Percentiles rank a stretch among this genome's conserved stretches.
These are phyloP conservation scores for Alternaria ventricosa DNA, from an alignment of 2,329 filamentous ascomycete species.

Conservation along the genomic window DNA sequence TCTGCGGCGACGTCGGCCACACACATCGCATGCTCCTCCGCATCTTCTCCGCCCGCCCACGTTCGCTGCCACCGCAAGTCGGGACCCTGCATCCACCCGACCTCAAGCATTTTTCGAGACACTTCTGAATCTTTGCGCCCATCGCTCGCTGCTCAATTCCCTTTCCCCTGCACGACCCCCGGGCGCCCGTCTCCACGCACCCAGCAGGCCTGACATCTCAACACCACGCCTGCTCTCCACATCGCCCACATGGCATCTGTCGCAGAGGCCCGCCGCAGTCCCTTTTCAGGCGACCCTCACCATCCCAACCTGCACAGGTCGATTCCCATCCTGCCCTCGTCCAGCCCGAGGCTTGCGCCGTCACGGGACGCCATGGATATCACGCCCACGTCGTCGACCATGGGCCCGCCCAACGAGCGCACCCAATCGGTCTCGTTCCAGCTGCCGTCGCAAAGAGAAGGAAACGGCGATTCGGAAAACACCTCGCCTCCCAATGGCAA, in stretches of 20 bases:
- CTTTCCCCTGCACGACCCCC: background rate
- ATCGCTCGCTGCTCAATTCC: background rate
- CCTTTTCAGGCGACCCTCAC: conserved; percentile 53
- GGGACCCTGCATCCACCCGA: conserved; percentile 15
- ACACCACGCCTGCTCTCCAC: conserved; percentile 16
- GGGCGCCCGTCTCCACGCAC: background rate
- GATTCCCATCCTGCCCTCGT: conserved; percentile 60
- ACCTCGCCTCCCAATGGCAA: conserved; percentile 45
- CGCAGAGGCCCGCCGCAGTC: conserved; percentile 54
- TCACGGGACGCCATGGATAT: conserved; percentile 63
- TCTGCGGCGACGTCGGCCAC: conserved; percentile 17
- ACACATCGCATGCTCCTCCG: conserved; percentile 22
- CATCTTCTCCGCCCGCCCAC: conserved; percentile 13
- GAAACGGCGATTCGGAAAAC: conserved; percentile 39
- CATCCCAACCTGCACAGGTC: conserved; percentile 56
- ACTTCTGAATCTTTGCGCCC: background rate
- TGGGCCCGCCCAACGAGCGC: conserved; percentile 59
- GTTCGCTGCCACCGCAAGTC: conserved; percentile 3
- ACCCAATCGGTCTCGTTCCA: conserved; percentile 27
- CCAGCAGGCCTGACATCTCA: conserved; percentile 11
- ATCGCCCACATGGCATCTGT: conserved; percentile 52
- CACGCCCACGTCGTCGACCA: conserved; percentile 50
- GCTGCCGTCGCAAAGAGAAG: conserved; percentile 19
- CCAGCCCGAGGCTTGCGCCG: conserved; percentile 51
- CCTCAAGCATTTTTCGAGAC: conserved; percentile 9